Percentiles rank a stretch among this genome's conserved stretches.
Evolutionary conservation across 495 filamentous ascomycete species (phyloP).

Genomic region (Podospora didyma): DNA sequence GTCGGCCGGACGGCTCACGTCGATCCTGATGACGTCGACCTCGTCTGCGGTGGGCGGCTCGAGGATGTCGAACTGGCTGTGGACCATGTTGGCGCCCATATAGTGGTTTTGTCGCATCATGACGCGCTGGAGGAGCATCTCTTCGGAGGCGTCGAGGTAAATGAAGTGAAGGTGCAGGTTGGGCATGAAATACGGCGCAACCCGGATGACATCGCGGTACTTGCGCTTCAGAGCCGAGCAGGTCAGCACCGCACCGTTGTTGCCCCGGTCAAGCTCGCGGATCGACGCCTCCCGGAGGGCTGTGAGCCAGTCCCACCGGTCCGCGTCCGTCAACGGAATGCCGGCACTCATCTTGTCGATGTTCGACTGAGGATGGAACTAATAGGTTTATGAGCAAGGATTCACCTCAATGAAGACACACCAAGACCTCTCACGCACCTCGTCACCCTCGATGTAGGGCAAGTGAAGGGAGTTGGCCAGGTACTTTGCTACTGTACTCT

Average conservation of each 20-base stretch:
- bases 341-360: constrained; percentile 91
- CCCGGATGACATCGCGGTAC: constrained; percentile 94
- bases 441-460: constrained; percentile 92
- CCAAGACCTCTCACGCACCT: constrained; percentile 56
- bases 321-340: constrained; percentile 85
- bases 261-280: constrained; percentile 51
- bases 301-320: constrained; percentile 99
- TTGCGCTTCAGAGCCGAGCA: constrained; percentile 95
- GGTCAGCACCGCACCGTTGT: constrained; percentile 82
- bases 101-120: constrained; percentile 74
- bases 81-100: constrained; percentile 98
- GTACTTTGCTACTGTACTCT: constrained; percentile 84
- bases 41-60: constrained; percentile 78
- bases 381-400: constrained; percentile 15
- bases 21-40: constrained; percentile 77
- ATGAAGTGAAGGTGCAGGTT: constrained; percentile 85
- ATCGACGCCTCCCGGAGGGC: constrained; percentile 78
- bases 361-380: constrained; percentile 86
- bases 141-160: constrained; percentile 77
- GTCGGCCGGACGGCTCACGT: constrained; percentile 63
- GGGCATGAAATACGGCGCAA: constrained; percentile 74
- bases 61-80: constrained; percentile 79
- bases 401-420: not conserved
- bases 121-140: constrained; percentile 71
- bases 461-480: constrained; percentile 66